A percentile compares a stretch with the other conserved stretches of the same genome.
Evolutionary conservation across 2,329 filamentous ascomycete genomes (phyloP).

Genomic region (Fusarium domesticum): DNA sequence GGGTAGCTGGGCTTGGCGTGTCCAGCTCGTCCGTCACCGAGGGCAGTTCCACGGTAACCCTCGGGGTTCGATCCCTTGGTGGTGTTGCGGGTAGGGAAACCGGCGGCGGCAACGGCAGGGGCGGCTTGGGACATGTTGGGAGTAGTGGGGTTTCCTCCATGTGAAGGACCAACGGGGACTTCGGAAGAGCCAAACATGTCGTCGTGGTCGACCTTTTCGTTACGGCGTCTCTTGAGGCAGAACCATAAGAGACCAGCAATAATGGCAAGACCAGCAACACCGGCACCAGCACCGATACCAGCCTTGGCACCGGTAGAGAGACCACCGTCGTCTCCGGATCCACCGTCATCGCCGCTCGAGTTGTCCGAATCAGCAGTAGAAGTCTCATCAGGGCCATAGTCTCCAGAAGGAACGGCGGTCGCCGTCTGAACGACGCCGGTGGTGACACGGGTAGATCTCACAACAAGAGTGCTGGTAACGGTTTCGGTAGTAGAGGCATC

Average conservation of each 20-base stretch:
- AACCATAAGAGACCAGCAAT: conserved; percentile 31
- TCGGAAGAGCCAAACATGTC: conserved; percentile 43
- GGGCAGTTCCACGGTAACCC: conserved; percentile 40
- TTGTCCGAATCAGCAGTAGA: conserved; percentile 9
- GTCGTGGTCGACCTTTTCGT: conserved; percentile 36
- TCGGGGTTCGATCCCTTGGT: conserved; percentile 28
- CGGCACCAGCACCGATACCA: conserved; percentile 42
- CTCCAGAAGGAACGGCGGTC: conserved; percentile 28
- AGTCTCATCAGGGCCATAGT: conserved; percentile 20
- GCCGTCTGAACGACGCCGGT: conserved; percentile 31
- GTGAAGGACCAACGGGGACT: conserved; percentile 37
- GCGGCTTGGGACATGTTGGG: conserved; percentile 34
- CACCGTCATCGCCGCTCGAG: conserved; percentile 11
- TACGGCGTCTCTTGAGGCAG: conserved; percentile 33
- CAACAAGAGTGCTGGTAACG: conserved; percentile 36
- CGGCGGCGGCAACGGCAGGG: conserved; percentile 24
- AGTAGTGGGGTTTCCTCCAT: conserved; percentile 16
- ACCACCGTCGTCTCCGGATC: conserved; percentile 23
- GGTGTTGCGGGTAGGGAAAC: conserved; percentile 28
- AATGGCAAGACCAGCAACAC: conserved; percentile 36
- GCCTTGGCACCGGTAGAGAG: conserved; percentile 44
- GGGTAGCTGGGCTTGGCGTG: conserved; percentile 39
- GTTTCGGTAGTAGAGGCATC: conserved; percentile 40
- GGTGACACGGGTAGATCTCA: conserved; percentile 35
- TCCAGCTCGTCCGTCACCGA: conserved; percentile 39